These are phyloP conservation scores for Claviceps monticola DNA, from an alignment of 2,329 filamentous ascomycete genomes.

Conservation along the genomic window DNA sequence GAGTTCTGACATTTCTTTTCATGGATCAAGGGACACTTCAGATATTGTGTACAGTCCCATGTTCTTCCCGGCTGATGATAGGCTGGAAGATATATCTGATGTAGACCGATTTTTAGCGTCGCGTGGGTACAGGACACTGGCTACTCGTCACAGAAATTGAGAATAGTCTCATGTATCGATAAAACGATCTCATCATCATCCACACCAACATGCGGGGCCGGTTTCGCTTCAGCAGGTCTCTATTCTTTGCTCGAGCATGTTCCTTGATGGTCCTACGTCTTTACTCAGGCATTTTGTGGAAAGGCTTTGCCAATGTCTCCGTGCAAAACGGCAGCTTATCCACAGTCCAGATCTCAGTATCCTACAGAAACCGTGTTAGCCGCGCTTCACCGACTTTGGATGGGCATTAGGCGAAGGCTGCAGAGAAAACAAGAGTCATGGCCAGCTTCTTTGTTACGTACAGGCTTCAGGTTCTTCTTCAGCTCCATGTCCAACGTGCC, in stretches of 20 bases:
- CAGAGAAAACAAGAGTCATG: not conserved
- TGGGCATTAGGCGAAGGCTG: too few species aligned
- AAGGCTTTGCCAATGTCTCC: conserved; percentile 49
- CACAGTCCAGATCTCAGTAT: conserved; percentile 57
- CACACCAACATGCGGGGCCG: not conserved
- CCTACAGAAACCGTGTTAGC: conserved; percentile 22
- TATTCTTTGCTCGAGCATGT: too few species aligned
- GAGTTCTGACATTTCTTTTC: not conserved
- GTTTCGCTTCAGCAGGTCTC: too few species aligned
- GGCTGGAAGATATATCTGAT: too few species aligned
- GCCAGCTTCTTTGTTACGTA: conserved; percentile 19
- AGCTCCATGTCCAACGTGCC: conserved; percentile 49
- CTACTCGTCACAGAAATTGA: not conserved
- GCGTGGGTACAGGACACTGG: not conserved
- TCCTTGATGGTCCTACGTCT: not conserved
- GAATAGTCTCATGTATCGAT: too few species aligned
- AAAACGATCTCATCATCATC: not conserved
- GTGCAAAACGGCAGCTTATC: conserved; percentile 57
- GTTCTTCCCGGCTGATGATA: not conserved
- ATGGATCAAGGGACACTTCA: not conserved
- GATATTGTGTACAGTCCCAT: not conserved
- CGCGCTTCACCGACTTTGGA: not conserved
- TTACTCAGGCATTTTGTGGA: conserved; percentile 49
- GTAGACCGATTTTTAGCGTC: too few species aligned
- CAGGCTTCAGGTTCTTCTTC: conserved; percentile 55